These are phyloP conservation scores for Alternaria gansuensis DNA, from an alignment of 2,329 filamentous ascomycete genomes.

Conservation along the genomic window DNA sequence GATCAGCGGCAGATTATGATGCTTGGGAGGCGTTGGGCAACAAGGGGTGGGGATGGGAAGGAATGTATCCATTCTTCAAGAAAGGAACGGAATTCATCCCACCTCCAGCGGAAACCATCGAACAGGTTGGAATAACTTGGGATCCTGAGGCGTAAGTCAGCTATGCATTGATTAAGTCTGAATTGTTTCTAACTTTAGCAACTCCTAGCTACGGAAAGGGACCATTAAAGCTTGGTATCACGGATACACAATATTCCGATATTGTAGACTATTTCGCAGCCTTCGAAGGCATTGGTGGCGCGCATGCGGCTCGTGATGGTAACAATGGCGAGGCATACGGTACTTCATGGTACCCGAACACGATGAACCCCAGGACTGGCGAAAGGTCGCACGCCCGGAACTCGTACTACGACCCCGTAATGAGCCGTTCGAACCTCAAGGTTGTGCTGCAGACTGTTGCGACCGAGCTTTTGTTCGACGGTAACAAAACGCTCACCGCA, in stretches of 20 bases:
- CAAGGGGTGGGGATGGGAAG: constrained; percentile 66
- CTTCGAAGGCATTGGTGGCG: constrained; percentile 37
- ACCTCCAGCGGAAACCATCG: constrained; percentile 26
- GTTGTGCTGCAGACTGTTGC: constrained; percentile 34
- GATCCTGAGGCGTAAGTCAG: constrained; percentile 32
- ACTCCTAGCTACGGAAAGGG: constrained; percentile 36
- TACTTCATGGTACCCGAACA: constrained; percentile 50
- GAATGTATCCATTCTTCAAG: constrained; percentile 49
- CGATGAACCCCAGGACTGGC: constrained; percentile 45
- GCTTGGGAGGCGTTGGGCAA: constrained; percentile 69
- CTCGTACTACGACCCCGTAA: constrained; percentile 43
- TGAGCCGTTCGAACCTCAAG: constrained; percentile 43
- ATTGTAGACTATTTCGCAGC: constrained; percentile 36
- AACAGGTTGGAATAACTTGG: constrained; percentile 38
- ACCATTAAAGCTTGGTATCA: constrained; percentile 40
- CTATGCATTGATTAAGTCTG: background rate
- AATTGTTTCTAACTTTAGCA: background rate
- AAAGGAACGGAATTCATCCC: constrained; percentile 40
- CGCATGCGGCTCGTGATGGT: constrained; percentile 30
- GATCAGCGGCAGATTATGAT: constrained; percentile 55
- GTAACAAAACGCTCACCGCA: constrained; percentile 30
- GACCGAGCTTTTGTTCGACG: constrained; percentile 37
- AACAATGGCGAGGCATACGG: constrained; percentile 45
- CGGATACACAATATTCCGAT: constrained; percentile 43
- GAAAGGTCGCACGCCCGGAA: constrained; percentile 46